These are phyloP conservation scores for Nannochloris sp. DNA, from an alignment of 139 green algal species.

Conservation along the genomic window DNA sequence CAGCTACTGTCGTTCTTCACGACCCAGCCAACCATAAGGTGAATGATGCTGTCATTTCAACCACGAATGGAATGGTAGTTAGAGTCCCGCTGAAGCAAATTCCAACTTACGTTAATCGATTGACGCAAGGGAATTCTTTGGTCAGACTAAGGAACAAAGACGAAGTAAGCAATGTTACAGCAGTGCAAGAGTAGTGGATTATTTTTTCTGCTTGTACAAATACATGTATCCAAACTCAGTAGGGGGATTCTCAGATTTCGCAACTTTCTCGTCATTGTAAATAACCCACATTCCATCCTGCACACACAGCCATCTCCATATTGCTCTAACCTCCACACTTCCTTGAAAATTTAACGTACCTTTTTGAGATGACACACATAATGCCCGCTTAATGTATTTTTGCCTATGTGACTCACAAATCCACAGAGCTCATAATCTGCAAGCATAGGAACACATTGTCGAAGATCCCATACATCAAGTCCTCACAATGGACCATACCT, in stretches of 20 bases:
- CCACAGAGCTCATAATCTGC: conserved; percentile 79
- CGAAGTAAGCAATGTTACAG: conserved; percentile 29
- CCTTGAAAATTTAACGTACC: conserved; percentile 10
- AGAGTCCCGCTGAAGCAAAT: conserved; percentile 23
- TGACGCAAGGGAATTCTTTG: conserved; percentile 24
- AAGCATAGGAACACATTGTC: too few relatives aligned
- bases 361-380: conserved; percentile 93
- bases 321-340: not conserved
- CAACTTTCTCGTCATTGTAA: conserved; percentile 99
- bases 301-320: not conserved
- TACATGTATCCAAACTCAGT: conserved; percentile 92
- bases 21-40: not conserved
- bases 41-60: conserved; percentile 39
- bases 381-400: conserved; percentile 85
- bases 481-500: too few relatives aligned
- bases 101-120: not conserved
- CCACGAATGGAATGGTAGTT: conserved; percentile 33
- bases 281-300: conserved; percentile 72
- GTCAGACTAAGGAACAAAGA: conserved; percentile 34
- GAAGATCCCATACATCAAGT: too few relatives aligned
- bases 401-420: conserved; percentile 91
- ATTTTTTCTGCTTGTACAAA: conserved; percentile 54
- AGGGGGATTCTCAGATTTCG: conserved; percentile 64
- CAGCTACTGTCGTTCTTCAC: conserved; percentile 26
- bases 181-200: not conserved